Conservation (phyloP, 345 rosid genomes). For the Gossypium mustelinum region DNA sequence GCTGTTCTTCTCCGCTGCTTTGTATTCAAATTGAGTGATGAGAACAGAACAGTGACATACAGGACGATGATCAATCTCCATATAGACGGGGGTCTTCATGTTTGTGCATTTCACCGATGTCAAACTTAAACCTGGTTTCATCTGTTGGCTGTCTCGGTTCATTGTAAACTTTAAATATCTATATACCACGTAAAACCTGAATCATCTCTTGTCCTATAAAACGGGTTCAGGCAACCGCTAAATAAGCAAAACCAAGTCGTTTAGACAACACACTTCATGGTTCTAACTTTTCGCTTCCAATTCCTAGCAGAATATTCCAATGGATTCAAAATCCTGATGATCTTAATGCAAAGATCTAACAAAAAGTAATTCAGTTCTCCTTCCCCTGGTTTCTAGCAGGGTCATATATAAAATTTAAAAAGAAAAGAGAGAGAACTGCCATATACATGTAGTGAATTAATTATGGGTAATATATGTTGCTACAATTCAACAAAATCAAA, state of each 20-base stretch:
- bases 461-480: not conserved
- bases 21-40: conserved; percentile 42
- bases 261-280: not conserved
- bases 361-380: not conserved
- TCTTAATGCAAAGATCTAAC: not conserved
- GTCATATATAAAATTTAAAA: not conserved
- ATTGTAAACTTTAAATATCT: not conserved
- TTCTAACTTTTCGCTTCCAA: not conserved
- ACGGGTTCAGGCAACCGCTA: not conserved
- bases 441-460: not conserved
- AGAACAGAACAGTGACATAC: conserved; percentile 37
- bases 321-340: not conserved
- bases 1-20: conserved; percentile 38
- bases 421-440: not conserved
- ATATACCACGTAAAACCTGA: not conserved
- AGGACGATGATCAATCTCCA: conserved; percentile 59
- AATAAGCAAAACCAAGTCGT: not conserved
- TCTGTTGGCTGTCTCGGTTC: not conserved
- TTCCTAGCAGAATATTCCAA: not conserved
- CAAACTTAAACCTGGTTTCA: not conserved
- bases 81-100: conserved; percentile 57
- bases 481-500: not conserved
- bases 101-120: conserved; percentile 28
- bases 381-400: not conserved
- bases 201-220: not conserved